Evolutionary conservation across 441 rosid genomes (phyloP).

Genomic region (Biscutella laevigata): DNA sequence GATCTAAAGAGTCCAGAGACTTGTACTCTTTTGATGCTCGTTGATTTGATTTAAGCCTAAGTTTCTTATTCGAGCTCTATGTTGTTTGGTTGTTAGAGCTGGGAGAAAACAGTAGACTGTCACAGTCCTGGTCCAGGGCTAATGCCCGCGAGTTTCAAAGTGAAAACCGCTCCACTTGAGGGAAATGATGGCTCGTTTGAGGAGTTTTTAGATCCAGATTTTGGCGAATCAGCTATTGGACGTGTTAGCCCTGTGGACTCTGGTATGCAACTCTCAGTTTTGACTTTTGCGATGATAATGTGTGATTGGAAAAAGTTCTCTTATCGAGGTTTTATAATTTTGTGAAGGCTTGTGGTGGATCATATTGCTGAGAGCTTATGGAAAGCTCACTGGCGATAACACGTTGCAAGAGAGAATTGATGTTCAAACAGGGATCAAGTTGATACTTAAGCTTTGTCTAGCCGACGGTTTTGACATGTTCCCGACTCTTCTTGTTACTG

Average conservation of each 20-base stretch:
- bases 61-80: slow-evolving; percentile 13
- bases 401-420: slow-evolving; percentile 80
- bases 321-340: not conserved
- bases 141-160: slow-evolving; percentile 98
- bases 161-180: slow-evolving; percentile 53
- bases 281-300: too few relatives aligned
- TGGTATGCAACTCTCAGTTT: slow-evolving; percentile 31
- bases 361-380: slow-evolving; percentile 78
- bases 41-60: not conserved
- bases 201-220: slow-evolving; percentile 85
- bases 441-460: slow-evolving; percentile 68
- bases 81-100: slow-evolving; percentile 48
- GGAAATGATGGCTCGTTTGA: slow-evolving; percentile 55
- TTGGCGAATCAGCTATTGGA: slow-evolving; percentile 93
- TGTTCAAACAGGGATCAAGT: slow-evolving; percentile 85
- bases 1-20: too few relatives aligned
- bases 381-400: slow-evolving; percentile 78
- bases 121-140: slow-evolving; percentile 91
- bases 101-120: slow-evolving; percentile 99
- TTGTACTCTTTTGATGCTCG: too few relatives aligned
- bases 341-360: slow-evolving; percentile 87
- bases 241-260: slow-evolving; percentile 99
- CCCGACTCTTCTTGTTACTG: slow-evolving; percentile 83
- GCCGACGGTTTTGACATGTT: slow-evolving; percentile 92
- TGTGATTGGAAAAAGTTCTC: too few relatives aligned